Evolutionary conservation across 805 yeast genomes (phyloP).

Genomic region (Yarrowia keelungensis): DNA sequence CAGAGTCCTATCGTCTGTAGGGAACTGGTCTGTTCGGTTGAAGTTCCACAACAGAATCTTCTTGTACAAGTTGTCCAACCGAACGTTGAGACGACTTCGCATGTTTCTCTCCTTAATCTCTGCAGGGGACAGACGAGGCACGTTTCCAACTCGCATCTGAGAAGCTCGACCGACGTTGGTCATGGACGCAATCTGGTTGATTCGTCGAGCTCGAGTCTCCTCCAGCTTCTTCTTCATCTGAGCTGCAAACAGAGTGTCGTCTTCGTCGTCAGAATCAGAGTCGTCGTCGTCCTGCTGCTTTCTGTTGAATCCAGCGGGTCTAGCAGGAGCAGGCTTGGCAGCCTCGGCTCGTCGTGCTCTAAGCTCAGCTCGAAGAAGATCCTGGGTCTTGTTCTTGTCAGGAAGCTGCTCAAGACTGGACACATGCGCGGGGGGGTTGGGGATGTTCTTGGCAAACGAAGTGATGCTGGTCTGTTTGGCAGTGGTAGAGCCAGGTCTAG

Average conservation of each 20-base stretch:
- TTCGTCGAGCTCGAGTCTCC: slow-evolving; percentile 39
- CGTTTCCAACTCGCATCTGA: slow-evolving; percentile 41
- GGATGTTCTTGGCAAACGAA: slow-evolving; percentile 41
- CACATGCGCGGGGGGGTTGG: slow-evolving; percentile 38
- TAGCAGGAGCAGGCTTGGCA: slow-evolving; percentile 54
- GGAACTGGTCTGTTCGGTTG: slow-evolving; percentile 61
- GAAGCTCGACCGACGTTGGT: slow-evolving; percentile 26
- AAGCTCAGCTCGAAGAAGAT: slow-evolving; percentile 36
- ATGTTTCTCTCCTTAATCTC: slow-evolving; percentile 74
- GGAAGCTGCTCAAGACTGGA: slow-evolving; percentile 41
- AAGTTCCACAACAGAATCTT: slow-evolving; percentile 80
- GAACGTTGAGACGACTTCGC: slow-evolving; percentile 80
- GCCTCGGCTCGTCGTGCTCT: slow-evolving; percentile 31
- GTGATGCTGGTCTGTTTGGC: slow-evolving; percentile 42
- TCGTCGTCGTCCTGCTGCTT: slow-evolving; percentile 42
- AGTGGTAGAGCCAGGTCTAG: slow-evolving; percentile 3
- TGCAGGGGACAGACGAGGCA: slow-evolving; percentile 52
- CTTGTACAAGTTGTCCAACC: slow-evolving; percentile 74
- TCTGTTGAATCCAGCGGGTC: slow-evolving; percentile 57
- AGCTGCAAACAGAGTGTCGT: slow-evolving; percentile 51
- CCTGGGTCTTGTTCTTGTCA: slow-evolving; percentile 42
- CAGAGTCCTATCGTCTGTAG: slow-evolving; percentile 54
- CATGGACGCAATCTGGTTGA: slow-evolving; percentile 38
- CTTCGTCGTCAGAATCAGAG: slow-evolving; percentile 45
- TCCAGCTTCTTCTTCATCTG: slow-evolving; percentile 47